Evolutionary conservation across 1,284 basidiomycete genomes (phyloP).

Genomic region (Schizopora paradoxa): DNA sequence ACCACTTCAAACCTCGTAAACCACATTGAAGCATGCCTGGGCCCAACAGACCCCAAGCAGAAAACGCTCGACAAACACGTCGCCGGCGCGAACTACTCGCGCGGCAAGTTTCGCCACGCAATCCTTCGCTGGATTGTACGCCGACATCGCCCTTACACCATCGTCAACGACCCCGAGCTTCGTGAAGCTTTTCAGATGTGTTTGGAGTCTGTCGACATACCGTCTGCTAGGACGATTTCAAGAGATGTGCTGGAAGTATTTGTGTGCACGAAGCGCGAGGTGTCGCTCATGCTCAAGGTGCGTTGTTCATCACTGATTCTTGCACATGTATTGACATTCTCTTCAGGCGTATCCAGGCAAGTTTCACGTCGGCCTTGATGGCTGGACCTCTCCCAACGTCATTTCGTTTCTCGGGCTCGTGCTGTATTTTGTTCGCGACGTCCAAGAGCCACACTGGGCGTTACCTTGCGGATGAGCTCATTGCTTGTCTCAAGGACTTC

Average conservation of each 20-base stretch:
- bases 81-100: conserved; percentile 11
- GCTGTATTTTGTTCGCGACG: conserved; percentile 11
- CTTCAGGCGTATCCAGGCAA: conserved; percentile 7
- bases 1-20: conserved; percentile 16
- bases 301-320: not conserved
- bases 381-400: conserved; percentile 21
- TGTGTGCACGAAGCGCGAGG: not conserved
- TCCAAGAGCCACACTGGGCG: conserved; percentile 17
- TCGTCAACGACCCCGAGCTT: conserved; percentile 19
- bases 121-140: conserved; percentile 8
- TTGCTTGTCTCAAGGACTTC: conserved; percentile 17
- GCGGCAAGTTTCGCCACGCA: conserved; percentile 1
- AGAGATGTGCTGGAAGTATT: conserved; percentile 19
- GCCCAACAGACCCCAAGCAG: not conserved
- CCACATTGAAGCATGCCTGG: conserved; percentile 11
- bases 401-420: conserved; percentile 20
- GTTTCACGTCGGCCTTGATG: conserved; percentile 18
- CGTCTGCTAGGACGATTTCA: conserved; percentile 15
- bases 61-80: conserved; percentile 7
- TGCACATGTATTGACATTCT: not conserved
- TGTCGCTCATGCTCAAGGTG: conserved; percentile 16
- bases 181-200: conserved; percentile 18
- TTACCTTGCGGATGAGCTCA: conserved; percentile 19
- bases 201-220: conserved; percentile 17
- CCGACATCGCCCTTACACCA: conserved; percentile 19